These are phyloP conservation scores for Phytopythium sindhum DNA, from an alignment of 352 stramenopile species.

Conservation along the genomic window DNA sequence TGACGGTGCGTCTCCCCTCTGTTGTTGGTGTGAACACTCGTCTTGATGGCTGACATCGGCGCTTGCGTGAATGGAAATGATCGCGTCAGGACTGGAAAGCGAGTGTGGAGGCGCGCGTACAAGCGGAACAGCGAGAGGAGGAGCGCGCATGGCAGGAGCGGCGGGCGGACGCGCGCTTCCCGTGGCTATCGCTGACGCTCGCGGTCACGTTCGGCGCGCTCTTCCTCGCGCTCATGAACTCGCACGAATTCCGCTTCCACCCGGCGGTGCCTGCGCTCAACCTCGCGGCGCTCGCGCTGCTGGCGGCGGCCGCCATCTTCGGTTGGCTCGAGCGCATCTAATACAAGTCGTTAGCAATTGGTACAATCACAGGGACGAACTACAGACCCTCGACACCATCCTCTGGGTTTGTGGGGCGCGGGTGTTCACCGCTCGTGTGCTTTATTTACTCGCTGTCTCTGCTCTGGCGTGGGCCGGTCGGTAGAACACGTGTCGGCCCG, in stretches of 20 bases:
- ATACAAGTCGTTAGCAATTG: not conserved
- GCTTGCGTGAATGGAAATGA: not conserved
- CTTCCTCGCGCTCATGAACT: conserved; percentile 51
- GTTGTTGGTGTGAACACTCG: not conserved
- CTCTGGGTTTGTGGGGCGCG: not conserved
- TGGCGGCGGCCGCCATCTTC: conserved; percentile 33
- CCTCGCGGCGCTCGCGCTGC: conserved; percentile 31
- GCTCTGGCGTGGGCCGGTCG: not conserved
- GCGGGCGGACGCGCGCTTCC: conserved; percentile 27
- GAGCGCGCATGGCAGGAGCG: conserved; percentile 25
- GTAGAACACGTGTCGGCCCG: not conserved
- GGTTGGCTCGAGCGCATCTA: conserved; percentile 24
- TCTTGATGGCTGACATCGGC: not conserved
- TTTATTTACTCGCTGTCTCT: conserved; percentile 2
- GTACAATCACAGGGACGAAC: no score
- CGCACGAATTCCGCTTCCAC: conserved; percentile 36
- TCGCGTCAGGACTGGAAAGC: conserved; percentile 39
- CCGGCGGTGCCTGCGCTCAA: conserved; percentile 53
- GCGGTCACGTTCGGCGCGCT: conserved; percentile 47
- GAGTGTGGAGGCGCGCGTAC: conserved; percentile 18
- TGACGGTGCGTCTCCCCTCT: conserved; percentile 20
- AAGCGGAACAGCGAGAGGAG: conserved; percentile 23
- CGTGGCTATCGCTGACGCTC: conserved; percentile 51
- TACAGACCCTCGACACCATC: not conserved
- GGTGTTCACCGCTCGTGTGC: not conserved